Base-by-base conservation (phyloP, 129 eudicot species). In the Escallonia herrerae region DNA sequence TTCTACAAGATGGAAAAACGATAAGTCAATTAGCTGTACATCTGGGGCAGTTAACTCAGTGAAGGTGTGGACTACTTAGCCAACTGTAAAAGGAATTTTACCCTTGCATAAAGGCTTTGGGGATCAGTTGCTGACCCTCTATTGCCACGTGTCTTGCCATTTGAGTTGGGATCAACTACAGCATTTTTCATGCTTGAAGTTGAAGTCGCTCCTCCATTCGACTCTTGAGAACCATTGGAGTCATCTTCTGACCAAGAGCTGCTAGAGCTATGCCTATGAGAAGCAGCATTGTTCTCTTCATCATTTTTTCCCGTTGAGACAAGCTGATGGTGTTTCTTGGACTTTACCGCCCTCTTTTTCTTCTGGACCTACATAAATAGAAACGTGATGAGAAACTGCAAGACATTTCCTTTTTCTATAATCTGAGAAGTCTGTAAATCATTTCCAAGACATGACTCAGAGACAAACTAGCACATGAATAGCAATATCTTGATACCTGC, bases 81-180 rank as follows among this genome's bases (percentile, higher is more conserved):
- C 49, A 22, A 22, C 33, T 0, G 33, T 22, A 22, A 22, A 22
- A 22, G 33, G 33, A 22, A 22, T 65, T 2, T 54, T 78, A 88
- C 96, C 87, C 96, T 79, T 10, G 96, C 96, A 63, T 88, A 88
- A 49, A 88, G 82, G 66, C 96, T 88, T 63, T 88, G 96, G 38
- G 94, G 87, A 68, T 85, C 96, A 43, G 83, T 85, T 47, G 96
- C 96, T 11, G 87, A 66, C 22, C 87, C 83, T 11, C 77, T 70
- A 66, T 65, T 85, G 51, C 78, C 84, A 70, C 83, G 77, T 72
- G 75, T 63, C 68, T 77, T 87, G 13, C 80, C 82, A 40, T 48
- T 80, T 54, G 72, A 74, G 49, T 71, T 74, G 33, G 33, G 33
- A 5, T 41, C 50, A 53, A 51, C 66, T 51, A 44, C 60, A 7